Percentiles rank a stretch among this genome's conserved stretches.
phyloP scores from a whole-genome alignment of 352 stramenopile genomes.

The Phytophthora uliginosa region DNA sequence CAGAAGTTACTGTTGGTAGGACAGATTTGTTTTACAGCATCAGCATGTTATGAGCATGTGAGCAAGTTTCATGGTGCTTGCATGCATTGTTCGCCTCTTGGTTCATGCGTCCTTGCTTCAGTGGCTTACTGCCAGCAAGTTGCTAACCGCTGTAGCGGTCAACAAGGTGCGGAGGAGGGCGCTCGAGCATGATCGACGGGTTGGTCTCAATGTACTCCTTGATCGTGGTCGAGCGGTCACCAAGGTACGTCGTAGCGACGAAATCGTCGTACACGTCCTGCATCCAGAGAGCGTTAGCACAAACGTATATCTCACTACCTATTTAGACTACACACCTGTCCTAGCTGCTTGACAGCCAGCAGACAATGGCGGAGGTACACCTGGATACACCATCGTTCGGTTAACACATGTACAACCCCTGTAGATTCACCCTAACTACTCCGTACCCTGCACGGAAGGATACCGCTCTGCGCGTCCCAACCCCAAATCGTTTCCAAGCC shows the following conservation, averaged over 20 bases:
- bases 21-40: no score
- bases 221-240: constrained; percentile 91
- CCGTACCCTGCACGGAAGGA: constrained; percentile 87
- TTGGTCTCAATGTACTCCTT: constrained; percentile 85
- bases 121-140: not conserved
- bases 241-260: constrained; percentile 92
- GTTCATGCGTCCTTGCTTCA: not conserved
- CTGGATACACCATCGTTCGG: constrained; percentile 19
- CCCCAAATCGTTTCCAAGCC: constrained; percentile 94
- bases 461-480: constrained; percentile 83
- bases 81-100: no score
- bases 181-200: constrained; percentile 85
- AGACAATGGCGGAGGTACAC: constrained; percentile 96
- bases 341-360: constrained; percentile 87
- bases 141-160: constrained; percentile 82
- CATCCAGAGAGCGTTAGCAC: not conserved
- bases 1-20: no score
- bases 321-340: constrained; percentile 38
- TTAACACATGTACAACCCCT: not conserved
- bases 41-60: no score
- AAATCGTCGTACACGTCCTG: constrained; percentile 84
- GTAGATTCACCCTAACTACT: not conserved
- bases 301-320: not conserved
- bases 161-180: constrained; percentile 76
- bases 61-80: no score